Evolutionary conservation across 768 basidiomycete species (phyloP), one percentile per base, ranked within the genome.

Genomic region (Phaeotremella skinneri): DNA sequence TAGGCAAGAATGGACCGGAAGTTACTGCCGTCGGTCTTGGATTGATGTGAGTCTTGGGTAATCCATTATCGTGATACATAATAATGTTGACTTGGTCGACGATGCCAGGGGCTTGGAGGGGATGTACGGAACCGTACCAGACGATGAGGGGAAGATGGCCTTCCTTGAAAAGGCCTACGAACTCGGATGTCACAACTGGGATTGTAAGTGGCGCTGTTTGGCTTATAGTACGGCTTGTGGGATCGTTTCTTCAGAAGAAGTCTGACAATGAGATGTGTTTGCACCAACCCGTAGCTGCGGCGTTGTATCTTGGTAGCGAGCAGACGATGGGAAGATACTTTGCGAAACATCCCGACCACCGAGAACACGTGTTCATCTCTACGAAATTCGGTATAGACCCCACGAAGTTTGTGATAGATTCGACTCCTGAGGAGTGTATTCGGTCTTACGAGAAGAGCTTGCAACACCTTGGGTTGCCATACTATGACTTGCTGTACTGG

Each of bases 91-190:
- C 21, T 4, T 34, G 17, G 52, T 37, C 27, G 32, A 20, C 25
- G 5, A 39, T n/a, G 13, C 43, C 20, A 45, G 43, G 55, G 63
- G 63, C 37, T 49, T 64, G 13, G 48, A 43, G 4, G 55, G 56
- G 2, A 57, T 58, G 34, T 67, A 61, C 56, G 84, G 85, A n/a
- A 56, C 68, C 1, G 67, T 71, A 0, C 76, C 76, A 14, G 58
- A 79, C 2, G 85, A 87, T 58, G 84, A 86, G 62, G 83, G 85
- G 52, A 79, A 84, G 1, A 80, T 87, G 64, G 82, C 83, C 81
- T 84, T 84, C 34, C 72, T 83, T 1, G 81, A 82, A 55, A 72
- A 79, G 11, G 81, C 80, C 0, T 70, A 79, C 34, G 79, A 78
- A 31, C 58, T 71, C 2, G 82, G 81, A 0, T 79, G 79, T 63